Base-by-base conservation (phyloP, 176 grass and related monocot species). In the Carex littledalei region DNA sequence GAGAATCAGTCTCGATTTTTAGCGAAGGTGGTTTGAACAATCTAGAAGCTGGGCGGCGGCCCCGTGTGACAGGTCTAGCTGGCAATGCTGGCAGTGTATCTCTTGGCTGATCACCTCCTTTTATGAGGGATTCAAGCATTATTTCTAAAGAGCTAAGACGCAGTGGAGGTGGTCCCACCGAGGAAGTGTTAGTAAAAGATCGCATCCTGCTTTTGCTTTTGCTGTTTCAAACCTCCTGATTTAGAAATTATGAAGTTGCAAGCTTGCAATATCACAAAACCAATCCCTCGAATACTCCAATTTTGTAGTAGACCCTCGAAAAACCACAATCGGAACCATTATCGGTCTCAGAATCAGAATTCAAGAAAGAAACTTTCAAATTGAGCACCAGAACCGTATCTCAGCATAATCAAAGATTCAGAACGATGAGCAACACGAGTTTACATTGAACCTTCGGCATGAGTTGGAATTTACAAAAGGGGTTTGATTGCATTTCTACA, bases 71-170 rank as follows among this genome's bases (percentile, higher is more conserved):
- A 0, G 96, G 96, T 5, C 96, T 90, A 71, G 92, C 83, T 21
- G 96, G 96, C 84, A 99, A 92, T 84, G 93, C 87, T 20, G 96
- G 96, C 67, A 91, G 90, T 0, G 82, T 80, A 84, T 95, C 96
- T 81, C 87, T 92, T 16, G 91, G 90, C 81, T 89, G 93, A 74
- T 95, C 93, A 61, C 92, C 93, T 1, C 93, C 89, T 80, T 95
- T 89, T 84, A 85, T 89, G 55, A 99, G 84, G 6, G 84, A 82
- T 78, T 99, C 93, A 12, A 99, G 88, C 96, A 99, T 91, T n/a
- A 94, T 85, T 86, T 99, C 96, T 17, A 99, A 90, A 61, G 96
- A 99, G 88, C 96, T 99, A 86, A 80, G 81, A 26, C 39, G 67
- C 16, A 65, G 85, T 13, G 68, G 52, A 17, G 66, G 79, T 37